phyloP scores from a whole-genome alignment of 1,284 basidiomycete genomes.

The Irpex sp. region DNA sequence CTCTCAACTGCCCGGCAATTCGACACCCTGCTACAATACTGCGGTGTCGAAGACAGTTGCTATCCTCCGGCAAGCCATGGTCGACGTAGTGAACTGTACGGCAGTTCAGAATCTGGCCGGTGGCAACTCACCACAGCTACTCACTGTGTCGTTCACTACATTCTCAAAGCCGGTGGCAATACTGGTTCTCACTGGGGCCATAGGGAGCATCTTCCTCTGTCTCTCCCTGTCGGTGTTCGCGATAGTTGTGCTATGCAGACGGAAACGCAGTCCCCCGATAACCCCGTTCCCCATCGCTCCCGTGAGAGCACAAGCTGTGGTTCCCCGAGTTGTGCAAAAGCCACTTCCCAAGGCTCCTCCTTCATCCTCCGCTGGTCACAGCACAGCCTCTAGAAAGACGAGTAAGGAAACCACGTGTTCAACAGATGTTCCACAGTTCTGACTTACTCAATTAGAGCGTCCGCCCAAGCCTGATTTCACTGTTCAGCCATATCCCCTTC shows the following conservation, averaged over 20 bases:
- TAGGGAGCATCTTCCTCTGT: background rate
- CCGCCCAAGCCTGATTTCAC: background rate
- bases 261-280: background rate
- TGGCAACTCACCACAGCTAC: background rate
- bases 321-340: no score
- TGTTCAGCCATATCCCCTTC: background rate
- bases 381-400: no score
- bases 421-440: background rate
- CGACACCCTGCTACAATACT: background rate
- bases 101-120: background rate
- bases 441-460: background rate
- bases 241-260: background rate
- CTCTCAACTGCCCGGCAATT: background rate
- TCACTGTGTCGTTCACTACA: background rate
- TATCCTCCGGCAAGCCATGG: background rate
- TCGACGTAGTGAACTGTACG: background rate
- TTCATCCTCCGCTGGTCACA: no score
- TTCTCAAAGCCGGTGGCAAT: background rate
- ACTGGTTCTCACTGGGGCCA: background rate
- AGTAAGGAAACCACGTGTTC: no score
- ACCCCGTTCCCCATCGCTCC: background rate
- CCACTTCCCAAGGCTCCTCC: no score
- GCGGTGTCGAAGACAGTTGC: background rate
- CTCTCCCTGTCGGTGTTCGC: background rate
- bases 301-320: background rate